Conservation (phyloP, 495 filamentous ascomycete genomes). For the Cudoniella acicularis region DNA sequence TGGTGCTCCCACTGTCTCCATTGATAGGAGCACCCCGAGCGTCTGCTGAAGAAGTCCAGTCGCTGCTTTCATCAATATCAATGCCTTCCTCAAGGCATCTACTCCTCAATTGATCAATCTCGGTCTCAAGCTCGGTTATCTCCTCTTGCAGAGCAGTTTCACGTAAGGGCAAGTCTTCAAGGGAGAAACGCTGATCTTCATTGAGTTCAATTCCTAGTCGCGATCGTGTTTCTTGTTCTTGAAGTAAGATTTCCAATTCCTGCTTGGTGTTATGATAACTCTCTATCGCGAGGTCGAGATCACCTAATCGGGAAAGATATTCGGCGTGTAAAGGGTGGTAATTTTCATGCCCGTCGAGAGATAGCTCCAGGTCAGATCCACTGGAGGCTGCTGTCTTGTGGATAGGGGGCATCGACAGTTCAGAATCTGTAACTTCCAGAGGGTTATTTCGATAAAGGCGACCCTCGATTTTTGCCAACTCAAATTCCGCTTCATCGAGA, state of each 20-base stretch:
- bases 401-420: background rate
- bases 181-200: background rate
- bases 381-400: background rate
- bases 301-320: conserved; percentile 12
- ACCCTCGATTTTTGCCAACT: conserved; percentile 12
- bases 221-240: background rate
- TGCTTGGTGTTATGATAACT: background rate
- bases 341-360: background rate
- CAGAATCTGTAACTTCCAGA: background rate
- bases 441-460: conserved; percentile 1
- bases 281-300: conserved; percentile 16
- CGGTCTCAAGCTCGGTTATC: conserved; percentile 7
- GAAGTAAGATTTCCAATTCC: background rate
- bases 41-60: background rate
- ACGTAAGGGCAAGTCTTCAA: background rate
- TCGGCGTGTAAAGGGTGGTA: conserved; percentile 9
- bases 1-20: background rate
- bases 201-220: background rate
- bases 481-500: conserved; percentile 9
- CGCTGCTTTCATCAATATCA: conserved; percentile 1
- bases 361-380: background rate
- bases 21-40: background rate
- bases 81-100: conserved; percentile 14
- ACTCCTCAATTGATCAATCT: conserved; percentile 8
- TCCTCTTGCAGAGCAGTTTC: conserved; percentile 6